Evolutionary conservation across 306 rosid genomes (phyloP).

Genomic region (Pyrus pyrifolia): DNA sequence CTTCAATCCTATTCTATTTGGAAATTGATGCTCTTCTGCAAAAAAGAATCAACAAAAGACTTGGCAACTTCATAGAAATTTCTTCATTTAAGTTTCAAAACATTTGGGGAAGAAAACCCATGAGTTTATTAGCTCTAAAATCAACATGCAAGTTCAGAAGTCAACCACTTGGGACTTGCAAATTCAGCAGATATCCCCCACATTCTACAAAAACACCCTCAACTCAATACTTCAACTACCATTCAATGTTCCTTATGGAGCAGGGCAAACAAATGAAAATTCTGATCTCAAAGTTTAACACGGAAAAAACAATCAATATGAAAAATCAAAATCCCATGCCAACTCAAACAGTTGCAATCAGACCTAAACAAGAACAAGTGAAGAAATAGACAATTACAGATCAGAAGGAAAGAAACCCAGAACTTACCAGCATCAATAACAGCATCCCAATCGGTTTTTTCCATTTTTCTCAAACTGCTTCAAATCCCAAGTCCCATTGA

Average conservation of each 20-base stretch:
- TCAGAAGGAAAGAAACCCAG: neutral
- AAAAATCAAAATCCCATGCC: neutral
- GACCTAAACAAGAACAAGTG: neutral
- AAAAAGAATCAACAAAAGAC: neutral
- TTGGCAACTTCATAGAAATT: neutral
- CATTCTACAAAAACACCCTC: neutral
- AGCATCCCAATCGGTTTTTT: slow-evolving; percentile 80
- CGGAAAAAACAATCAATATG: neutral
- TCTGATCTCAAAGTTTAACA: neutral
- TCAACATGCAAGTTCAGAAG: neutral
- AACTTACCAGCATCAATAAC: slow-evolving; percentile 89
- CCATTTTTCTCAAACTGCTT: slow-evolving; percentile 77
- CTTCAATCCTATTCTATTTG: neutral
- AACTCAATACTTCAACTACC: neutral
- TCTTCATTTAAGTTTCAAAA: neutral
- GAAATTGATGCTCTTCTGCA: neutral
- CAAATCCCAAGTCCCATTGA: slow-evolving; percentile 92
- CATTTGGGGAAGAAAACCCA: neutral
- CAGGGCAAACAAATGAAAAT: neutral
- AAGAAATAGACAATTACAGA: neutral
- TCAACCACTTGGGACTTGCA: neutral
- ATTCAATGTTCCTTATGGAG: neutral
- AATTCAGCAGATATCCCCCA: neutral
- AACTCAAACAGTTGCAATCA: neutral
- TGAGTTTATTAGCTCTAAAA: neutral